These are phyloP conservation scores for Leptographium radiaticola DNA, from an alignment of 2,329 filamentous ascomycete species.

Conservation along the genomic window DNA sequence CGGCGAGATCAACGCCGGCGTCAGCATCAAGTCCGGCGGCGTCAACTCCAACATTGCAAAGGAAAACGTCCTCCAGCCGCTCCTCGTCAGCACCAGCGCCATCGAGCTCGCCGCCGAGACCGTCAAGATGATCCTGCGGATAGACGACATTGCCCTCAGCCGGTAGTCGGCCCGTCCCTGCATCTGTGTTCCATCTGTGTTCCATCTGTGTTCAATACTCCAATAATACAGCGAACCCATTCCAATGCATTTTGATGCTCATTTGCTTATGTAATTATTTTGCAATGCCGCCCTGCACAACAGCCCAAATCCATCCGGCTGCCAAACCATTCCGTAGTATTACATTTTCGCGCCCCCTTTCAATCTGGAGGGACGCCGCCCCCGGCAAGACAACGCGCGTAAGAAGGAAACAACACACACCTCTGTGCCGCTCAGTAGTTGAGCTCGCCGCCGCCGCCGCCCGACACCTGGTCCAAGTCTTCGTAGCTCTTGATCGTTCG, in stretches of 20 bases:
- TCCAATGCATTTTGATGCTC: not conserved
- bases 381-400: not conserved
- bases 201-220: too few species aligned
- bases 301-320: not conserved
- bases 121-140: slow-evolving; percentile 79
- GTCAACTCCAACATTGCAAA: slow-evolving; percentile 95
- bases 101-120: slow-evolving; percentile 96
- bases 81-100: slow-evolving; percentile 92
- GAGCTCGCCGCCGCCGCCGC: slow-evolving; percentile 65
- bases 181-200: too few species aligned
- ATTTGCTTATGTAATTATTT: not conserved
- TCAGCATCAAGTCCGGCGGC: slow-evolving; percentile 95
- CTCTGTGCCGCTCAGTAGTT: slow-evolving; percentile 53
- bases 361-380: not conserved
- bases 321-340: not conserved
- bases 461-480: slow-evolving; percentile 77
- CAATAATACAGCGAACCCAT: too few species aligned
- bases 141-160: slow-evolving; percentile 53
- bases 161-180: slow-evolving; percentile 35
- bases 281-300: not conserved
- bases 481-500: slow-evolving; percentile 94
- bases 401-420: not conserved
- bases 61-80: slow-evolving; percentile 90
- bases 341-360: not conserved
- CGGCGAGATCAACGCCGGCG: slow-evolving; percentile 89